These are phyloP conservation scores for Brassica carinata DNA, from an alignment of 345 rosid genomes.

Conservation along the genomic window DNA sequence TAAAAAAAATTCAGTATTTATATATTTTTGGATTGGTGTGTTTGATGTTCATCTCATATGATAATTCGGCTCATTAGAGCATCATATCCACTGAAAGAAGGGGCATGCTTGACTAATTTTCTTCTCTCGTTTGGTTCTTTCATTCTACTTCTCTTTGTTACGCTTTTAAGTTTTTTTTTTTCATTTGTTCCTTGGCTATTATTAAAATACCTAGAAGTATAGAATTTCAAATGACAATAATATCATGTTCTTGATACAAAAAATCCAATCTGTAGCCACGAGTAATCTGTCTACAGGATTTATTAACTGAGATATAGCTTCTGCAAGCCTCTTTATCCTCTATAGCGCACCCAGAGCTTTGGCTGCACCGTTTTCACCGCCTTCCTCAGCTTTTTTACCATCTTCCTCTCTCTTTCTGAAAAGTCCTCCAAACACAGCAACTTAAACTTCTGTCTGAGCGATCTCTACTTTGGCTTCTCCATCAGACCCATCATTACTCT, in stretches of 20 bases:
- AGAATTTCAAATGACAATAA: not conserved
- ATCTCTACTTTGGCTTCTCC: conserved; percentile 68
- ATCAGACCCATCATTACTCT: conserved; percentile 64
- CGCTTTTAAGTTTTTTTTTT: not conserved
- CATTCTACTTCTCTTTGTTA: not conserved
- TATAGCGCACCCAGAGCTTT: conserved; percentile 71
- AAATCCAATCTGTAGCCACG: conserved; percentile 4
- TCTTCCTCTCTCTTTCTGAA: conserved; percentile 67
- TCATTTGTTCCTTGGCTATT: not conserved
- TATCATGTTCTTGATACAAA: conserved; percentile 1
- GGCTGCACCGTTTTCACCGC: conserved; percentile 14
- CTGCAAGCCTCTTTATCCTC: conserved; percentile 65
- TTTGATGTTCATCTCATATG: no score
- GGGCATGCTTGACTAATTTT: no score
- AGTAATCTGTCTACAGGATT: not conserved
- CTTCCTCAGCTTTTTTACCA: conserved; percentile 21
- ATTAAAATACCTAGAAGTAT: not conserved
- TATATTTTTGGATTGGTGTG: no score
- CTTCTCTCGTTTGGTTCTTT: not conserved
- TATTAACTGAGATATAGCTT: conserved; percentile 2
- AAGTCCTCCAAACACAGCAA: conserved; percentile 78
- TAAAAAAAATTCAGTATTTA: no score
- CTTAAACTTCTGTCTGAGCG: conserved; percentile 73
- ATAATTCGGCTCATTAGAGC: no score
- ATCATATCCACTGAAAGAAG: no score